Base-by-base conservation (phyloP, 1,284 basidiomycete genomes). In the Ganoderma resinaceum region DNA sequence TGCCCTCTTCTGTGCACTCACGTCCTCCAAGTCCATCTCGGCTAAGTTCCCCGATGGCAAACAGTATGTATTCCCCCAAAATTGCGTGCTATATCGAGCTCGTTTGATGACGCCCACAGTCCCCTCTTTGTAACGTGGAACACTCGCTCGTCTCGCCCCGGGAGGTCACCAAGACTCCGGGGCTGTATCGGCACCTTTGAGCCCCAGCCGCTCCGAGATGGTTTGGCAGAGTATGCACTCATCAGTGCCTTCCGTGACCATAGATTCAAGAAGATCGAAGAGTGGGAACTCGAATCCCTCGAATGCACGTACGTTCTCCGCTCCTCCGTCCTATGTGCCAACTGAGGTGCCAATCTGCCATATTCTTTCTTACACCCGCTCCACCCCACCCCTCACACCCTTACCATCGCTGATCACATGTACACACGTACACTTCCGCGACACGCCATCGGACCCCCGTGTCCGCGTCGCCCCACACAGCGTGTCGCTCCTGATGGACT, bases 101-200 rank as follows among this genome's bases (percentile, higher is more conserved):
- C 33, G 23, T 63, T 35, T 61, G 42, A 58, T 67, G 20, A 66
- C 66, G 35, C 38, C n/a, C 31, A 42, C 73, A 97, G 96, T 80
- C 96, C 96, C 8, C 85, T 99, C 66, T 99, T 99, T 80, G 95
- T 99, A 42, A 99, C 97, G 2, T 99, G 97, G 97, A 97, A 96
- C 82, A 93, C 84, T 63, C 87, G 83, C 70, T 85, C 86, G 65
- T 84, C 86, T 69, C 86, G 87, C 70, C 79, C 87, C 31, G 87
- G 88, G 55, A 85, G 87, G 69, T 81, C 87, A 31, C 85, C 89
- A 46, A 84, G 89, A 60, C 84, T 99, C 69, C 85, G 97, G 69
- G 97, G 97, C 31, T 99, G 97, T 81, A 99, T 99, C 74, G 97
- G 97, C 75, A 97, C 90, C 78, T 99, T 99, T 78, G 90, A 92